Base-by-base conservation (phyloP, 345 rosid genomes). In the Eucalyptus coolabah region DNA sequence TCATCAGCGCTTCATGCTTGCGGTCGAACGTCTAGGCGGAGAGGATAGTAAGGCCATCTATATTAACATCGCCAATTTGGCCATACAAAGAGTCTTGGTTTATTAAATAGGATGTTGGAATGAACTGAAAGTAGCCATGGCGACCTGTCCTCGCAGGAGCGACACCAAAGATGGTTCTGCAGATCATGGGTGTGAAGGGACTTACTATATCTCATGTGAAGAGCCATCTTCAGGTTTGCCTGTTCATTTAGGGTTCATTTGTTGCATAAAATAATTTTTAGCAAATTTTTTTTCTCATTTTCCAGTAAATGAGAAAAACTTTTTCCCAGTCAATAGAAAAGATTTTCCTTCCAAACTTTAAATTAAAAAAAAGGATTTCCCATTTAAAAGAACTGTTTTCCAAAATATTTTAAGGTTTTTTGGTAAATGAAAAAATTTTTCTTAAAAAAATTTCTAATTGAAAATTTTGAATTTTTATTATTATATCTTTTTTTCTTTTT, bases 191-290 rank as follows among this genome's bases (percentile, higher is more conserved):
- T 90, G 93, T 94, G 88, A 94, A 92, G 89, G 98, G 96, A 28
- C 96, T 96, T 12, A 93, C 97, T 18, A 93, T 96, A 59, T 93
- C 97, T 89, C 97, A 96, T 87, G 96, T 96, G 21, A 96, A 96
- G 93, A 96, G 98, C 91, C 98, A 96, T 90, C 97, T 96, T 86
- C 97, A 96, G 98, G 98, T 95, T 89, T 90, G 30, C 77, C 53
- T 32, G 5, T 89, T 86, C 54, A 13, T 65, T 59, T 50, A 24
- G 12, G 4, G 23, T 19, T 23, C 10, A 19, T 53, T 53, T 53
- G 5, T 21, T 53, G 26, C 5, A 1, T 8, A 53, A 53, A 53
- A 19, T 19, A 19, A 19, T 53, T 53, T 51, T 53, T 53, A 53
- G 59, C 5, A 53, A 53, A 19, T 19, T 3, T 1, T 8, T 53